Evolutionary conservation across 192 early-diverging fungal species (phyloP), one percentile per base, ranked within the genome.

Genomic region (Linderina pennispora): DNA sequence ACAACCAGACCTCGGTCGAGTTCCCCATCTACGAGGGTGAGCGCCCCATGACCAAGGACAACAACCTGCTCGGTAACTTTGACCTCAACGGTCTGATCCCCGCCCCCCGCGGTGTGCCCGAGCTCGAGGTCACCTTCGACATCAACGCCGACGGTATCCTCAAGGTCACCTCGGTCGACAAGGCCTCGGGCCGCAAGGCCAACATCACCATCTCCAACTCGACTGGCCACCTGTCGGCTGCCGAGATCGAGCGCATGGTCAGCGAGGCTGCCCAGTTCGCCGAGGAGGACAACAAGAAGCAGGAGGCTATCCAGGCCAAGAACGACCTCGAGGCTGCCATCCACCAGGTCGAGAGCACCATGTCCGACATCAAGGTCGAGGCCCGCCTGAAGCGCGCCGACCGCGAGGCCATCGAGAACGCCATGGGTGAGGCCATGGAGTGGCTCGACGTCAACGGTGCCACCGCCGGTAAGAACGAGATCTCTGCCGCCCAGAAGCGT

Each of bases 141-240:
- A 69, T 90, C 40, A 78, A 90, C 69, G 86, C 88, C 72, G 81
- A 90, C 69, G 88, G 88, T 73, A 87, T 90, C 74, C 74, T 90
- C 34, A 89, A 88, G 68, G 92, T 96, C 45, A 87, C 86, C 41
- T 87, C 93, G 53, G 78, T 82, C 46, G 93, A 97, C 76, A 90
- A 87, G 80, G 82, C 86, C 47, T 91, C 93, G 21, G 91, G 91
- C 62, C 80, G 83, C 61, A 86, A 88, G 71, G 84, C 84, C 62
- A 84, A 86, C 77, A 86, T 97, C 73, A 91, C 91, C 75, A 94
- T 97, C 78, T 87, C 87, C 65, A 94, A 94, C 83, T 88, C 87
- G 51, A 87, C 89, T 40, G 89, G 87, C 54, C 89, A 90, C 52
- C 78, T 97, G 50, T 87, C 85, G 40, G 83, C 84, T 42, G 85